phyloP scores from a whole-genome alignment of 1,139 yeast species.

The Schwanniomyces etchellsii region DNA sequence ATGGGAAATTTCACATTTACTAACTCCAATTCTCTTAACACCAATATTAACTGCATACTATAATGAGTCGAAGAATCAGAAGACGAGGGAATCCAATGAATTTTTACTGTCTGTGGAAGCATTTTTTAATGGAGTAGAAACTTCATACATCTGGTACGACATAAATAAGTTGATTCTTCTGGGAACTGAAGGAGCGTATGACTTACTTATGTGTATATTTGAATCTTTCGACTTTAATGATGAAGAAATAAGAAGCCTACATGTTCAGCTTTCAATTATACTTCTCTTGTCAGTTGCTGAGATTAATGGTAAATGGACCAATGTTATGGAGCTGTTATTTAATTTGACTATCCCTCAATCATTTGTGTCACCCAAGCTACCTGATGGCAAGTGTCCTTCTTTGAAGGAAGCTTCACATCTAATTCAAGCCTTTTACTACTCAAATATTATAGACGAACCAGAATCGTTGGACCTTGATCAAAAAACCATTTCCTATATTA shows the following conservation, averaged over 20 bases:
- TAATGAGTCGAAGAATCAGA: slow-evolving; percentile 7
- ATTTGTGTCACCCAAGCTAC: slow-evolving; percentile 23
- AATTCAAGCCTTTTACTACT: slow-evolving; percentile 8
- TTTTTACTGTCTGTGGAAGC: slow-evolving; percentile 54
- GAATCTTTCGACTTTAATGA: slow-evolving; percentile 69
- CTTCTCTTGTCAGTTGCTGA: slow-evolving; percentile 22
- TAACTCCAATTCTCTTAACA: slow-evolving; percentile 45
- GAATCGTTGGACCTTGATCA: slow-evolving; percentile 8
- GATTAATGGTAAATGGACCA: slow-evolving; percentile 19
- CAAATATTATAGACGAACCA: neutral
- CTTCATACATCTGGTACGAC: slow-evolving; percentile 70
- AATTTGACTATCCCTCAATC: slow-evolving; percentile 57
- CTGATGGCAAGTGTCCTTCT: neutral
- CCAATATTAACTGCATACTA: slow-evolving; percentile 44
- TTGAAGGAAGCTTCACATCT: slow-evolving; percentile 17
- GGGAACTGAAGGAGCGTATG: slow-evolving; percentile 19
- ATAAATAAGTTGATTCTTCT: slow-evolving; percentile 25
- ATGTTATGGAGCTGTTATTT: slow-evolving; percentile 32
- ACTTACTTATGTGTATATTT: slow-evolving; percentile 53
- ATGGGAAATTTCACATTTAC: slow-evolving; percentile 82
- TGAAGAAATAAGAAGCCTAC: slow-evolving; percentile 77
- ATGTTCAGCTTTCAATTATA: slow-evolving; percentile 66
- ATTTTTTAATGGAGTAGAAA: slow-evolving; percentile 83
- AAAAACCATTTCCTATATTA: slow-evolving; percentile 37
- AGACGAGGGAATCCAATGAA: slow-evolving; percentile 23